Evolutionary conservation across 805 yeast species (phyloP).

Genomic region (Saccharomycopsis fodiens): DNA sequence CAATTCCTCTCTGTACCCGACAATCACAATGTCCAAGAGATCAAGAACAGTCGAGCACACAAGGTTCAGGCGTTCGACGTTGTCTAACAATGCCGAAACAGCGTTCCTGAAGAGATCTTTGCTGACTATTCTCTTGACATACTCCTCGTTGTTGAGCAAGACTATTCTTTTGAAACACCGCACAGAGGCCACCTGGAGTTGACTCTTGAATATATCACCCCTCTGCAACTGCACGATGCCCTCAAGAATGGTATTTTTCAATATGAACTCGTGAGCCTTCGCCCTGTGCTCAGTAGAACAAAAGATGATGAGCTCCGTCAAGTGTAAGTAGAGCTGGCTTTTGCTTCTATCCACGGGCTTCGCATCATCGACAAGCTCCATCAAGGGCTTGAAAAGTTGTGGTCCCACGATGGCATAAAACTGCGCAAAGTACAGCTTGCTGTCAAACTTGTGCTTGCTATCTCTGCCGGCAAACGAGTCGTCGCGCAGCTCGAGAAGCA

Average conservation of each 20-base stretch:
- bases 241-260: constrained; percentile 48
- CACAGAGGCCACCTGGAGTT: constrained; percentile 58
- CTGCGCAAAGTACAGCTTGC: constrained; percentile 37
- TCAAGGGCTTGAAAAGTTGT: constrained; percentile 41
- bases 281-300: constrained; percentile 55
- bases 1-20: constrained; percentile 10
- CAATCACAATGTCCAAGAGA: constrained; percentile 41
- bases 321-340: constrained; percentile 23
- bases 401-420: constrained; percentile 63
- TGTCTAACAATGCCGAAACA: constrained; percentile 41
- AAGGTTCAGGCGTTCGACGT: constrained; percentile 44
- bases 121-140: constrained; percentile 48
- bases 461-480: not conserved
- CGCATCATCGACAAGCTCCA: constrained; percentile 24
- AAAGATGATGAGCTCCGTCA: constrained; percentile 66
- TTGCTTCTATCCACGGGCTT: constrained; percentile 4
- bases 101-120: constrained; percentile 40
- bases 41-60: constrained; percentile 72
- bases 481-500: constrained; percentile 43
- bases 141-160: constrained; percentile 52
- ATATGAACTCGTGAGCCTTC: constrained; percentile 53
- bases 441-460: not conserved
- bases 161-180: constrained; percentile 61
- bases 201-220: constrained; percentile 33
- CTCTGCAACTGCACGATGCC: constrained; percentile 44